phyloP scores from a whole-genome alignment of 148 eudicot genomes.

The Spergularia bocconei region DNA sequence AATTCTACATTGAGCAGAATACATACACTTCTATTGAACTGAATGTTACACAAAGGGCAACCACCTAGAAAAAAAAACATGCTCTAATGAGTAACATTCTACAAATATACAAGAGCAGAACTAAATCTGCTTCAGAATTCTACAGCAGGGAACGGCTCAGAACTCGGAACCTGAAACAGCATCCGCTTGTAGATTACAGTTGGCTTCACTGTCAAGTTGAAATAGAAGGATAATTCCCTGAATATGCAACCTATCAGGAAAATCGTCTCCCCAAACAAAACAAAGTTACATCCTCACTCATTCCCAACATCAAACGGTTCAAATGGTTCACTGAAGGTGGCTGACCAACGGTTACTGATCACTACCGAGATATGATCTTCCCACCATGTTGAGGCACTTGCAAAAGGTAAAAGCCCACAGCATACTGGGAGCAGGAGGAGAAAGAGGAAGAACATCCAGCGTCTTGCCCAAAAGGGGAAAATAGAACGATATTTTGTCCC shows the following conservation, averaged over 20 bases:
- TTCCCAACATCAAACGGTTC: background rate
- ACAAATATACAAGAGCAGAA: too few relatives aligned
- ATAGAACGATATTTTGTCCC: constrained; percentile 16
- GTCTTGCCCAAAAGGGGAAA: constrained; percentile 64
- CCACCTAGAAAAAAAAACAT: background rate
- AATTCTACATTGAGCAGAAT: background rate
- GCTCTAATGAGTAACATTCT: background rate
- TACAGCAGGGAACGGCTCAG: background rate
- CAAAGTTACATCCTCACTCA: constrained; percentile 3
- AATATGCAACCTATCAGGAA: background rate
- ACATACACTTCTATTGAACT: background rate
- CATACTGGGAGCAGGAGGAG: constrained; percentile 53
- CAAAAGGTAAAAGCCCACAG: constrained; percentile 86
- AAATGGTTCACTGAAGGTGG: constrained; percentile 22
- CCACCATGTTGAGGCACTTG: constrained; percentile 72
- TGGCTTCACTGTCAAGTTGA: background rate
- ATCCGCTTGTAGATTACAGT: background rate
- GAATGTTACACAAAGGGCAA: constrained; percentile 4
- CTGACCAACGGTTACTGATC: constrained; percentile 32
- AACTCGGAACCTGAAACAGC: background rate
- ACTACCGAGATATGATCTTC: constrained; percentile 52
- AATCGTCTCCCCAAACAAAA: background rate
- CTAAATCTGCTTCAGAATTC: background rate
- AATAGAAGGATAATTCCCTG: background rate
- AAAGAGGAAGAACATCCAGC: constrained; percentile 38